Evolutionary conservation across 1,139 yeast species (phyloP), one percentile per base, ranked within the genome.

Genomic region (Yamadazyma aaseri): DNA sequence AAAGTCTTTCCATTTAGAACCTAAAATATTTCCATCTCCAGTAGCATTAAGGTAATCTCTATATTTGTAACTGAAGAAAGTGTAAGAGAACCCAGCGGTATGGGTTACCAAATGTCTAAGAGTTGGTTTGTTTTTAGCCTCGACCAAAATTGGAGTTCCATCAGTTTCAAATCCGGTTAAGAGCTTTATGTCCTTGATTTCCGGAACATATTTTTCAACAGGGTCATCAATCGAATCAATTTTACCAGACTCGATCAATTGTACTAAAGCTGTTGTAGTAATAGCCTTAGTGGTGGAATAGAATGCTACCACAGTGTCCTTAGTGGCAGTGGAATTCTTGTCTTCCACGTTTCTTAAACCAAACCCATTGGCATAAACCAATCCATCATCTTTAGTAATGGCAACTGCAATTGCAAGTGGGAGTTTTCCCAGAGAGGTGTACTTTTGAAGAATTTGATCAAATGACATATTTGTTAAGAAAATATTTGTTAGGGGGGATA

Each of bases 51-150:
- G 11, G 28, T 44, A 45, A 18, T 44, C 48, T 12, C 34, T 18
- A 21, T 36, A 18, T 9, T 18, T 18, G 9, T 18, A 18, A 22
- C 12, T 60, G 36, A 71, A 57, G 45, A 72, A 73, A 1, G 67
- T 60, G 51, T 74, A 74, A 3, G 72, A 61, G 33, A 74, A 65
- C 0, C 81, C 81, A 2, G 79, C 58, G 1, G 78, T 75, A 45
- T 77, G 80, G 3, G 69, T 53, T 28, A 77, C 53, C 35, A 78
- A 64, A 40, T 71, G 72, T 38, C 73, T 60, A 17, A 73, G 50
- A 0, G 82, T 77, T 11, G 72, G 55, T 13, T 62, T 57, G 14
- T 48, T 63, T 1, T 56, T 56, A 22, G 51, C 49, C 35, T 59
- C 51, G 3, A 65, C 60, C 3, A 18, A 18, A 7, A 18, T 18